These are phyloP conservation scores for Scheffersomyces quercinus DNA, from an alignment of 1,139 yeast genomes.

Conservation along the genomic window DNA sequence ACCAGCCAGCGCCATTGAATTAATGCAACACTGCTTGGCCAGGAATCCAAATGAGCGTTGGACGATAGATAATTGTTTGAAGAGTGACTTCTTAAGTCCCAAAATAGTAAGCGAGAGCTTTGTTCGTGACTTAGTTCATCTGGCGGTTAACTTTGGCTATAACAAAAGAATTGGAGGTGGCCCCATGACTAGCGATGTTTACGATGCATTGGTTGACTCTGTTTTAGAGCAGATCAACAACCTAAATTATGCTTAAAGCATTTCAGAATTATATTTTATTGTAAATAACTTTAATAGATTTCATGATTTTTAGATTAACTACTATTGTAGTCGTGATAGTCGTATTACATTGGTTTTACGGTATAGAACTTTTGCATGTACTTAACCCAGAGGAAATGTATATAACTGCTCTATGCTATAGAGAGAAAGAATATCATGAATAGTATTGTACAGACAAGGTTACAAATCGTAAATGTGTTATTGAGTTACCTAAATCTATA, in stretches of 20 bases:
- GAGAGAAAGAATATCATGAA: too few species aligned
- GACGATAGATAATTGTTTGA: conserved; percentile 62
- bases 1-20: conserved; percentile 68
- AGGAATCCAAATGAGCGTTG: conserved; percentile 72
- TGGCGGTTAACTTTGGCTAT: conserved; percentile 72
- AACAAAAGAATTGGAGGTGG: conserved; percentile 35
- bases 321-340: background rate
- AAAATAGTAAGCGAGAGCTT: conserved; percentile 68
- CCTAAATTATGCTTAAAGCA: conserved; percentile 32
- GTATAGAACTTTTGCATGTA: conserved; percentile 6
- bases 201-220: conserved; percentile 43
- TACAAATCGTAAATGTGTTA: too few species aligned
- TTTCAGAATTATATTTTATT: conserved; percentile 1
- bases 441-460: too few species aligned
- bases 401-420: too few species aligned
- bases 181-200: conserved; percentile 37
- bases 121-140: conserved; percentile 69
- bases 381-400: background rate
- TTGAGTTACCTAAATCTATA: too few species aligned
- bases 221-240: conserved; percentile 43
- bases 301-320: background rate
- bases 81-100: conserved; percentile 66
- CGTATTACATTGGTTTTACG: background rate
- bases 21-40: conserved; percentile 70
- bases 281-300: background rate